Conservation (phyloP, 345 rosid species). For the Luvunga scandens region DNA sequence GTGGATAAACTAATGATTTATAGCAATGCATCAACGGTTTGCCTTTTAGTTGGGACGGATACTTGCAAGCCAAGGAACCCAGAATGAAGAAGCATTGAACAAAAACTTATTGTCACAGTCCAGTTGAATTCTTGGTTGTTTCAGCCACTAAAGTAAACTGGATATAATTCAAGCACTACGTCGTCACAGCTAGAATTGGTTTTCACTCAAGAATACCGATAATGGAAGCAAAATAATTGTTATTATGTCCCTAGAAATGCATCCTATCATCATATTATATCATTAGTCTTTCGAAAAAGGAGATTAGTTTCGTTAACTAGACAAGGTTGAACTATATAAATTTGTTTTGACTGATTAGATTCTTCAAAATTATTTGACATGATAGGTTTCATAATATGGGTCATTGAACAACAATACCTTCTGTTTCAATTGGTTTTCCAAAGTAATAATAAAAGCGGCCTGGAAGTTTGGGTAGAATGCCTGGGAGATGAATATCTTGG, state of each 20-base stretch:
- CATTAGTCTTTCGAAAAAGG: background rate
- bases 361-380: background rate
- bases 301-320: background rate
- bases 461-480: constrained; percentile 28
- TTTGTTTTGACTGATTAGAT: background rate
- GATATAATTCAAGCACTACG: background rate
- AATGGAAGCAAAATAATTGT: background rate
- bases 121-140: background rate
- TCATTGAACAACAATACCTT: constrained; percentile 11
- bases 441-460: constrained; percentile 31
- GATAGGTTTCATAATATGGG: background rate
- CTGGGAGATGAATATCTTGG: constrained; percentile 22
- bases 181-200: background rate
- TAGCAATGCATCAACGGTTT: background rate
- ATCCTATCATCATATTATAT: background rate
- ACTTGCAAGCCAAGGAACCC: background rate
- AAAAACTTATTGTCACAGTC: background rate
- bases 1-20: background rate
- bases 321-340: background rate
- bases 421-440: constrained; percentile 37
- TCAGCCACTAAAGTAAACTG: background rate
- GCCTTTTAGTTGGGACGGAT: too few relatives aligned
- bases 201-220: background rate
- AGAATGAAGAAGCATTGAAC: background rate
- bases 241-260: background rate